Conservation (phyloP, 345 rosid species). For the Mangifera indica region DNA sequence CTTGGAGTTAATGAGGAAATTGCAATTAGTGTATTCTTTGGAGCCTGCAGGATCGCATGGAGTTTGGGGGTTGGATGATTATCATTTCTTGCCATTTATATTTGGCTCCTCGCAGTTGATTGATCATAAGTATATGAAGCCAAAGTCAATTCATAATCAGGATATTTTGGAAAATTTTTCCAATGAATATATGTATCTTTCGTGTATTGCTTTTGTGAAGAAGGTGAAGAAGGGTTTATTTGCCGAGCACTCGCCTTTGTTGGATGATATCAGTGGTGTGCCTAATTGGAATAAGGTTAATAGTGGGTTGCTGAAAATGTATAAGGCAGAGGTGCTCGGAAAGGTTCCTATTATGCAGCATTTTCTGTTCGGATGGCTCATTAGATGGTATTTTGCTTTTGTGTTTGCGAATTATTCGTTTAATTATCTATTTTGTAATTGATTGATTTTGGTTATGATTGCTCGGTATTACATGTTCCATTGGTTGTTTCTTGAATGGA, state of each 20-base stretch:
- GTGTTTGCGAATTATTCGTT: neutral
- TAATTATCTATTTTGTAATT: slow-evolving; percentile 9
- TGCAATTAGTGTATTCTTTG: slow-evolving; percentile 71
- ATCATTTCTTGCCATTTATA: slow-evolving; percentile 89
- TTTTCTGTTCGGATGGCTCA: slow-evolving; percentile 87
- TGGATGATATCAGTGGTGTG: slow-evolving; percentile 96
- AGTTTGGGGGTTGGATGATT: slow-evolving; percentile 99
- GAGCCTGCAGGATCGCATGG: slow-evolving; percentile 99
- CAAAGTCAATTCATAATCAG: slow-evolving; percentile 82
- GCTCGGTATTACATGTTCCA: neutral
- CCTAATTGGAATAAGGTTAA: slow-evolving; percentile 94
- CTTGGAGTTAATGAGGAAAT: slow-evolving; percentile 72
- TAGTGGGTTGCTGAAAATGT: slow-evolving; percentile 93
- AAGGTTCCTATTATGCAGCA: slow-evolving; percentile 99
- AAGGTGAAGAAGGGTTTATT: slow-evolving; percentile 89
- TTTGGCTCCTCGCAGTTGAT: slow-evolving; percentile 93
- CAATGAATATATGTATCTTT: slow-evolving; percentile 72
- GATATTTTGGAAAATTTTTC: slow-evolving; percentile 89
- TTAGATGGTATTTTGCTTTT: slow-evolving; percentile 74
- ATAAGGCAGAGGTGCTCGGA: slow-evolving; percentile 88
- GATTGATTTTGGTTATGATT: neutral
- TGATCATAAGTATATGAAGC: slow-evolving; percentile 93
- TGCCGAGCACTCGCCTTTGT: slow-evolving; percentile 83
- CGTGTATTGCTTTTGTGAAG: slow-evolving; percentile 75
- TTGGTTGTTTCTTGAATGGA: slow-evolving; percentile 7